Conservation (phyloP, 116 monocot species). For the Papilionanthe hybrid region DNA sequence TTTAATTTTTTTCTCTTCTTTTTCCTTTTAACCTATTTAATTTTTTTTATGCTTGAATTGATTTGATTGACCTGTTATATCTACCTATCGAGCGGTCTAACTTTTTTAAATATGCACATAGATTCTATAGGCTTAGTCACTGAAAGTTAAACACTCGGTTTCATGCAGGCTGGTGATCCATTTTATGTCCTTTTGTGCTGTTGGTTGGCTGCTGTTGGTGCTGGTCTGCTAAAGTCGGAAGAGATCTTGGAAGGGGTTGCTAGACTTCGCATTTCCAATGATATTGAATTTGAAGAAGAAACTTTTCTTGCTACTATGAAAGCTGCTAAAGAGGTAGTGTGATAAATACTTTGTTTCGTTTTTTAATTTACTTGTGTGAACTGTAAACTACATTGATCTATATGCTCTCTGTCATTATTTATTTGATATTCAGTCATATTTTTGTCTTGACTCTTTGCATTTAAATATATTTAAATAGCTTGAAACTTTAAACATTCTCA, state of each 20-base stretch:
- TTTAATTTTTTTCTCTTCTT: no score
- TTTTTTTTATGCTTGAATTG: no score
- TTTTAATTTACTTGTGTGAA: neutral
- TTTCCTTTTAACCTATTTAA: no score
- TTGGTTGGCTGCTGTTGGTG: conserved; percentile 92
- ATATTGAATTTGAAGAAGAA: conserved; percentile 94
- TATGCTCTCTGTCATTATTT: neutral
- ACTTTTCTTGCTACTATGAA: conserved; percentile 70
- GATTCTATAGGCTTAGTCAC: neutral
- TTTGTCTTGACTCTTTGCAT: neutral
- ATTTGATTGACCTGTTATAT: no score
- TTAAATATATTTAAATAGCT: neutral
- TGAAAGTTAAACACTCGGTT: neutral
- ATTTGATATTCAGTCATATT: neutral
- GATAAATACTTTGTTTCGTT: neutral
- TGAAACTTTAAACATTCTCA: no score
- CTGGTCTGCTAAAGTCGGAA: conserved; percentile 78
- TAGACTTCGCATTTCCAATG: conserved; percentile 82
- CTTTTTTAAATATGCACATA: neutral
- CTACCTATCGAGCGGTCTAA: neutral
- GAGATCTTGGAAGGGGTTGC: conserved; percentile 92
- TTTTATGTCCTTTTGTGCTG: conserved; percentile 87
- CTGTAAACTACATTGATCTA: neutral
- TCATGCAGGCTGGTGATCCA: conserved; percentile 77
- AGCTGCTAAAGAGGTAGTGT: conserved; percentile 66